These are phyloP conservation scores for Metschnikowia dekortorum DNA, from an alignment of 805 yeast species.

Conservation along the genomic window DNA sequence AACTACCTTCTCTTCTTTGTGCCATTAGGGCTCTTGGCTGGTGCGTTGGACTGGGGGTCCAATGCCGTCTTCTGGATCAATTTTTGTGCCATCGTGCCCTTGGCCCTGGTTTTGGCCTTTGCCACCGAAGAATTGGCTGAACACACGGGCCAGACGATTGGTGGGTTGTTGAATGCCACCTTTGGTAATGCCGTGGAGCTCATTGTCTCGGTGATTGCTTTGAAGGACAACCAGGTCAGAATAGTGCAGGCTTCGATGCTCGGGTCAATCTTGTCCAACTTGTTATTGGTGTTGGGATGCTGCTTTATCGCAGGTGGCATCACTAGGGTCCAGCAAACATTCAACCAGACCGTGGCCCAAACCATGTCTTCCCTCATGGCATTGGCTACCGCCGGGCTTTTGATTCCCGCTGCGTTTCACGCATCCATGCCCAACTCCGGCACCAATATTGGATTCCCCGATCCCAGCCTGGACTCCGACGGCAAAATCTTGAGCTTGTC, in stretches of 20 bases:
- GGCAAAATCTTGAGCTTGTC: slow-evolving; percentile 66
- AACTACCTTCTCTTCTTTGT: slow-evolving; percentile 76
- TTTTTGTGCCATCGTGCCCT: slow-evolving; percentile 85
- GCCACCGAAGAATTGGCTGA: slow-evolving; percentile 92
- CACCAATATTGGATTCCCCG: slow-evolving; percentile 35
- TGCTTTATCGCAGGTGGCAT: slow-evolving; percentile 92
- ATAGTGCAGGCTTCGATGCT: slow-evolving; percentile 97
- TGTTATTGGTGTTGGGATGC: slow-evolving; percentile 88
- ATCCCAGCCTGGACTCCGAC: slow-evolving; percentile 33
- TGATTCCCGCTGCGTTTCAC: slow-evolving; percentile 95
- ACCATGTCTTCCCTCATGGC: slow-evolving; percentile 95
- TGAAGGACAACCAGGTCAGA: slow-evolving; percentile 78
- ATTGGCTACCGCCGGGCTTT: slow-evolving; percentile 78
- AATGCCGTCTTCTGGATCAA: slow-evolving; percentile 62
- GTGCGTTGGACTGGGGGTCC: slow-evolving; percentile 52
- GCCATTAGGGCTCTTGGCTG: slow-evolving; percentile 85
- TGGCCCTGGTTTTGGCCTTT: slow-evolving; percentile 84
- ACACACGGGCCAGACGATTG: slow-evolving; percentile 85
- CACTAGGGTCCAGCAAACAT: slow-evolving; percentile 77
- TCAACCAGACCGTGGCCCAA: slow-evolving; percentile 96
- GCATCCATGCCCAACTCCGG: slow-evolving; percentile 60
- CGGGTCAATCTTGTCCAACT: slow-evolving; percentile 86
- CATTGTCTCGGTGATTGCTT: slow-evolving; percentile 88
- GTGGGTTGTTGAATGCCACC: slow-evolving; percentile 93
- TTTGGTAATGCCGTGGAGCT: slow-evolving; percentile 97